phyloP scores from a whole-genome alignment of 805 yeast genomes.

The Lachancea fermentati region DNA sequence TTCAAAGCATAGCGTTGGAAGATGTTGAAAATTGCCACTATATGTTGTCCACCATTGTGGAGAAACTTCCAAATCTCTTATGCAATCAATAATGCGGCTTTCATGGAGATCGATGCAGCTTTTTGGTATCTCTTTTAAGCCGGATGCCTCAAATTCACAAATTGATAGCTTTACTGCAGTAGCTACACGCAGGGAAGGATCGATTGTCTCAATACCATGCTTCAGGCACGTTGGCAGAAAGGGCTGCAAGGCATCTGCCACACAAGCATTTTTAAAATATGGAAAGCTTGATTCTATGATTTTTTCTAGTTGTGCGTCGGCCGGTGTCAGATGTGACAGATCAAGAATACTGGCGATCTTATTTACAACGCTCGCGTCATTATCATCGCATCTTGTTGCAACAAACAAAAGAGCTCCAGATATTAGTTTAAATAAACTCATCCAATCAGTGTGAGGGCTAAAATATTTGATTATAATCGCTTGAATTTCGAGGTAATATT shows the following conservation, averaged over 20 bases:
- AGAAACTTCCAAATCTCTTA: conserved; percentile 36
- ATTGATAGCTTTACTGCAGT: conserved; percentile 45
- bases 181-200: conserved; percentile 31
- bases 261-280: conserved; percentile 29
- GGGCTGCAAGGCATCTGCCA: conserved; percentile 36
- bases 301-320: conserved; percentile 1
- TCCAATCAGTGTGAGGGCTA: no score
- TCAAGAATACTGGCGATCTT: conserved; percentile 1
- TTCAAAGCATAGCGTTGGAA: conserved; percentile 49
- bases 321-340: neutral
- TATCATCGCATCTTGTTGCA: neutral
- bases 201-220: conserved; percentile 37
- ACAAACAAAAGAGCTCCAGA: neutral
- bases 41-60: conserved; percentile 72
- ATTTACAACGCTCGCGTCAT: neutral
- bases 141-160: conserved; percentile 50
- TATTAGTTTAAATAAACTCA: no score
- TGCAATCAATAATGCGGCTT: conserved; percentile 29
- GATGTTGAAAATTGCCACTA: conserved; percentile 56
- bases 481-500: no score
- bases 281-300: conserved; percentile 21
- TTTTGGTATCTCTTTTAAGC: conserved; percentile 29
- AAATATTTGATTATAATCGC: no score
- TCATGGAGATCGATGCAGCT: conserved; percentile 15
- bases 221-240: conserved; percentile 39